phyloP scores from a whole-genome alignment of 1,284 basidiomycete genomes.

The Testicularia cyperi region DNA sequence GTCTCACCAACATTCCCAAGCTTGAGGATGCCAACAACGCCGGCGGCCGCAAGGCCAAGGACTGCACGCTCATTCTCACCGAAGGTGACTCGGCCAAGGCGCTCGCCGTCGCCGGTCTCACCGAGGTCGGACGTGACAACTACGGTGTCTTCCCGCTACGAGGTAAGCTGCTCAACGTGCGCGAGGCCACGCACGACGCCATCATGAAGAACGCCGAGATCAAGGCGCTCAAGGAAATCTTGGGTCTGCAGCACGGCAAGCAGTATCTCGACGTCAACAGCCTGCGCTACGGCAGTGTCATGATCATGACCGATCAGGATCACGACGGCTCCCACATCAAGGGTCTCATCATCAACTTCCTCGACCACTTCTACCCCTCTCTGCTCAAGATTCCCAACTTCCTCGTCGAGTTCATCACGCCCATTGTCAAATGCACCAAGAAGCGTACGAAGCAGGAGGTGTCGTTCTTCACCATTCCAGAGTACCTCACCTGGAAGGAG shows the following conservation, averaged over 20 bases:
- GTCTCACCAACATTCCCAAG: conserved; percentile 84
- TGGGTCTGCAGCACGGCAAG: conserved; percentile 92
- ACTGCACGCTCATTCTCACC: conserved; percentile 94
- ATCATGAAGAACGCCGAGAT: conserved; percentile 99
- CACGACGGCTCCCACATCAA: conserved; percentile 99
- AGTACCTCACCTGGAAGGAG: conserved; percentile 91
- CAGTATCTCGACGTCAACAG: conserved; percentile 74
- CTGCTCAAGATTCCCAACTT: conserved; percentile 88
- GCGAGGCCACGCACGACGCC: conserved; percentile 91
- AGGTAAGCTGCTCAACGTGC: conserved; percentile 95
- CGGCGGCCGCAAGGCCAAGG: conserved; percentile 73
- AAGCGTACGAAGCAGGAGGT: conserved; percentile 75
- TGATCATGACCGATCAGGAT: conserved; percentile 99
- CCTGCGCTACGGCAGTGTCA: conserved; percentile 89
- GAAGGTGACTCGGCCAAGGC: conserved; percentile 99
- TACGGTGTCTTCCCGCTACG: conserved; percentile 97
- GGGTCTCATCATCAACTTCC: conserved; percentile 94
- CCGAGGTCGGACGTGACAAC: conserved; percentile 92
- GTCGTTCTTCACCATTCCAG: conserved; percentile 96
- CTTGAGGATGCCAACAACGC: conserved; percentile 98
- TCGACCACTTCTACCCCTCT: conserved; percentile 96
- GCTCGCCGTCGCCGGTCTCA: conserved; percentile 88
- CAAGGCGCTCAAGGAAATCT: conserved; percentile 94
- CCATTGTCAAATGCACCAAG: conserved; percentile 84
- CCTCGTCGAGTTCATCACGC: conserved; percentile 96